These are phyloP conservation scores for Cydonia oblonga DNA, from an alignment of 331 rosid genomes.

Conservation along the genomic window DNA sequence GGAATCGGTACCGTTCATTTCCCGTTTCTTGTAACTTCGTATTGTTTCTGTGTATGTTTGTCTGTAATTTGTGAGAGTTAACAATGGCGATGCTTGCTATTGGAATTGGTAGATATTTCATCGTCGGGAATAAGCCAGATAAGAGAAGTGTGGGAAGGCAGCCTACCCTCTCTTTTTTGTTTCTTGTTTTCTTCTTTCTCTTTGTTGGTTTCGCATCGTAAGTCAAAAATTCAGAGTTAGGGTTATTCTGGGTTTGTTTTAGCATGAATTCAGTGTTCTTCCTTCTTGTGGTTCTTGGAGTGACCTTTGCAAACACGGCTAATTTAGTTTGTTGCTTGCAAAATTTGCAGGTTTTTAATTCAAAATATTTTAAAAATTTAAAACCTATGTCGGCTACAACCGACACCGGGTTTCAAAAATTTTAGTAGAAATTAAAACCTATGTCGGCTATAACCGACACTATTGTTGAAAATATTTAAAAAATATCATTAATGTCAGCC, in stretches of 20 bases:
- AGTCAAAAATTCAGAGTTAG: neutral
- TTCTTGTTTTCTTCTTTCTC: neutral
- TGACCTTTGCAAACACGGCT: conserved; percentile 23
- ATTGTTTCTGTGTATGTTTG: neutral
- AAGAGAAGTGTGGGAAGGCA: conserved; percentile 58
- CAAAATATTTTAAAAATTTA: neutral
- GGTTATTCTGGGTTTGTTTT: neutral
- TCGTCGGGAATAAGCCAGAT: conserved; percentile 56
- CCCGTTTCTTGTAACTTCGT: neutral
- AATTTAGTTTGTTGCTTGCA: conserved; percentile 95
- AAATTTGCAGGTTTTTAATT: conserved; percentile 68
- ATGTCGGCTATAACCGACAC: no score
- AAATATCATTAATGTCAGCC: no score
- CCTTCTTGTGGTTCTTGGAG: neutral
- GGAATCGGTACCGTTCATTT: conserved; percentile 52
- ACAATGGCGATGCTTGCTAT: neutral
- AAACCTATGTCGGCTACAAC: no score
- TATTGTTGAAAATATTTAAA: no score
- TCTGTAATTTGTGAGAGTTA: no score
- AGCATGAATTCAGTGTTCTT: neutral
- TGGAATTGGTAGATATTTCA: conserved; percentile 36
- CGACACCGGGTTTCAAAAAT: no score
- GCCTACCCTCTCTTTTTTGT: neutral
- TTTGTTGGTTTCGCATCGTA: neutral
- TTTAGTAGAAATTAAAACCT: no score